Evolutionary conservation across 148 eudicot genomes (phyloP).

Genomic region (Fallopia convolvulus): DNA sequence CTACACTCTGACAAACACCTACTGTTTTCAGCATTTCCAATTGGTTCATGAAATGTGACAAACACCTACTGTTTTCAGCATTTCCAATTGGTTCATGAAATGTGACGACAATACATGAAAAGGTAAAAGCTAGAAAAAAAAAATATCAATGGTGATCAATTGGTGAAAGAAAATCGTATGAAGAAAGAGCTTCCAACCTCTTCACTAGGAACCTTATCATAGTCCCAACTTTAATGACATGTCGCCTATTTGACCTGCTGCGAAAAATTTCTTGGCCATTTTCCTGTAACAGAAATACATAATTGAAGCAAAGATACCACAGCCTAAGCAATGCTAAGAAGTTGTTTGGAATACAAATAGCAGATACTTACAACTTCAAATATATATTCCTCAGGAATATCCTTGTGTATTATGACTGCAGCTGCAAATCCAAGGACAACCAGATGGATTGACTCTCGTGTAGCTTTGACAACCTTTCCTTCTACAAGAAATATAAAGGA

Average conservation of each 20-base stretch:
- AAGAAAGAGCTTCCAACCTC: slow-evolving; percentile 33
- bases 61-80: neutral
- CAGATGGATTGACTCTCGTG: slow-evolving; percentile 66
- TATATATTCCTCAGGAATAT: slow-evolving; percentile 69
- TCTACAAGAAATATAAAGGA: slow-evolving; percentile 29
- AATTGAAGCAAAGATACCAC: neutral
- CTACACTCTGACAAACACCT: neutral
- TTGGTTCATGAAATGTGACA: neutral
- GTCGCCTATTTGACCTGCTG: slow-evolving; percentile 54
- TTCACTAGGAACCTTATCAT: slow-evolving; percentile 63
- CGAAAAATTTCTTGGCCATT: slow-evolving; percentile 42
- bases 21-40: neutral
- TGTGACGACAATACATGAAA: neutral
- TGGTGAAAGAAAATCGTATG: neutral
- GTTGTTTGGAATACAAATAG: neutral
- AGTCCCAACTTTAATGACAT: slow-evolving; percentile 61
- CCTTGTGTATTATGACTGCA: slow-evolving; percentile 58
- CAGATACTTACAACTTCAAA: slow-evolving; percentile 45
- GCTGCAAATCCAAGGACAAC: slow-evolving; percentile 90
- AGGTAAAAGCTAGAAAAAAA: neutral
- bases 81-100: neutral
- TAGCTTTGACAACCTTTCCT: slow-evolving; percentile 80
- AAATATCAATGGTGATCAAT: neutral
- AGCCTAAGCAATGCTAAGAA: neutral
- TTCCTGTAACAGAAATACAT: slow-evolving; percentile 38